Evolutionary conservation across 176 grass and related monocot species (phyloP), one percentile per base, ranked within the genome.

Genomic region (Juncus effusus): DNA sequence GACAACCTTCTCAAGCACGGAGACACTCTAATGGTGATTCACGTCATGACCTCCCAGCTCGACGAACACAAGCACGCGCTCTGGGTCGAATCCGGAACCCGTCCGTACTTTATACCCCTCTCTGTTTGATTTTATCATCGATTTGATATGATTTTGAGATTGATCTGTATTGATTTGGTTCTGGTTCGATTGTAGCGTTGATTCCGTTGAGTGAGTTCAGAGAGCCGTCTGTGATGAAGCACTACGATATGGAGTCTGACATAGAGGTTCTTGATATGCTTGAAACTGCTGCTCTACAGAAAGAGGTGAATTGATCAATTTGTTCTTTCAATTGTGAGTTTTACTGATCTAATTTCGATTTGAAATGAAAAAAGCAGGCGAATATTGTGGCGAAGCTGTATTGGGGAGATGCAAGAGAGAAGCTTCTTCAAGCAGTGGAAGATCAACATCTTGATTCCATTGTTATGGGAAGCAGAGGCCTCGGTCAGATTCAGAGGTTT

Each of bases 341-440:
- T 72, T 28, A 28, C 19, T n/a, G 14, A 62, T 61, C 65, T 5
- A 16, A 7, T 72, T 47, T 65, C 41, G 59, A 4, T 59, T 51
- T 53, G 7, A 38, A 85, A 36, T 62, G 6, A 70, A 61, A 28
- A 3, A 39, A 64, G 50, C 74, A 96, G 87, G 84, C 78, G 0
- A 83, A 49, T 38, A 78, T 96, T 40, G 69, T 91, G 65, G 65
- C 79, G 2, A 96, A 96, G 84, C 56, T 96, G 41, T 88, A 91
- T 81, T 91, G 91, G 91, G 91, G 91, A 45, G 91, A 96, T 70
- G 78, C 91, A 61, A 88, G 91, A 81, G 91, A 96, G 79, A 91
- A 85, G 73, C 84, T 96, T 60, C 87, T 84, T 77, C 76, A 91
- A 5, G 87, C 81, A 4, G 82, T 70, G 11, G 84, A 79, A 64